These are phyloP conservation scores for Phialophora verrucosa DNA, from an alignment of 2,329 filamentous ascomycete genomes.

Conservation along the genomic window DNA sequence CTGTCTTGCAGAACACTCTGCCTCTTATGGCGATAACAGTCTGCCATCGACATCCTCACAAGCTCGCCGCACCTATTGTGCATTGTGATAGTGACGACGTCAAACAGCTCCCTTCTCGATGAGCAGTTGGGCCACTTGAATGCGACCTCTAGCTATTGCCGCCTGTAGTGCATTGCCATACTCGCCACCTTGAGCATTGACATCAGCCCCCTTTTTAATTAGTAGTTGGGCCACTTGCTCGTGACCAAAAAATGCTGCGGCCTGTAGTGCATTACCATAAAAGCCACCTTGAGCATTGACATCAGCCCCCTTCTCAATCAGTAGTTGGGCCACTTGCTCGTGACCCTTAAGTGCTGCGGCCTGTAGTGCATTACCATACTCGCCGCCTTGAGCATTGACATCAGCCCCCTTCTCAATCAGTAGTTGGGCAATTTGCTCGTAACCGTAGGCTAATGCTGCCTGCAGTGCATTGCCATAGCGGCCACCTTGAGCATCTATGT, in stretches of 20 bases:
- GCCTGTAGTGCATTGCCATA: no score
- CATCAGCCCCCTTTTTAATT: no score
- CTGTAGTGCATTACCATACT: background rate
- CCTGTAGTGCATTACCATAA: no score
- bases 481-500: constrained; percentile 21
- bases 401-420: background rate
- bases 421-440: background rate
- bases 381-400: background rate
- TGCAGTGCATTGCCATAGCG: constrained; percentile 6
- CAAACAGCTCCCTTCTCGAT: background rate
- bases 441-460: background rate
- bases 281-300: constrained; percentile 1
- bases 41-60: background rate
- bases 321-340: constrained; percentile 17
- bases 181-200: no score
- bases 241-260: no score
- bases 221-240: no score
- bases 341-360: constrained; percentile 12
- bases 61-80: background rate
- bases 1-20: background rate
- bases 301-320: constrained; percentile 1
- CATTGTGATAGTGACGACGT: background rate
- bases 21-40: background rate
- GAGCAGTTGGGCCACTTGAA: no score
- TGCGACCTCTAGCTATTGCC: no score